Evolutionary conservation across 345 rosid species (phyloP), one percentile per base, ranked within the genome.

Genomic region (Raphanus raphanistrum): DNA sequence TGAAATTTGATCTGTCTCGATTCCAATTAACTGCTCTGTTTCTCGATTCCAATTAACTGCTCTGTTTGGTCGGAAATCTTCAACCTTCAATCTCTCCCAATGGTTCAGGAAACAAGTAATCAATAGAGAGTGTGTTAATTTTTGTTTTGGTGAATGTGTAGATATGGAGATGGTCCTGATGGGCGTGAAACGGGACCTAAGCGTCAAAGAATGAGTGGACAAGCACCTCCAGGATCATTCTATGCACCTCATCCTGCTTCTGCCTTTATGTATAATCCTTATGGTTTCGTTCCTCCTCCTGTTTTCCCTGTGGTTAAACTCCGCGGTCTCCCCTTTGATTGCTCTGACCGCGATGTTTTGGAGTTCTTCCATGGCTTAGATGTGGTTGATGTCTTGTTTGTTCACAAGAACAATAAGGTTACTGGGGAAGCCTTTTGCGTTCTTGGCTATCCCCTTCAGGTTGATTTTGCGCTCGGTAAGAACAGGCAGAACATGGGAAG

Each of bases 251-350:
- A 96, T 8, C 87, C 98, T 15, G 89, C 88, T 83, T 80, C 97
- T 9, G 87, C 87, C 64, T 90, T 85, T 81, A 84, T 90, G 91
- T 93, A 89, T 75, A 88, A 83, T 78, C 82, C 82, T 69, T 80
- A 80, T 4, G 82, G 79, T 10, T 80, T 80, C 8, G 72, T 69
- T 25, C 76, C 85, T 11, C 85, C 64, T 60, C 85, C 97, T 69
- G 88, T 89, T 69, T 96, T 96, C 77, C 98, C 98, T 6, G 98
- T 91, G 63, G 98, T 96, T 75, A 85, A 97, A 67, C 98, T 93
- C 58, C 94, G 97, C 2, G 99, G 98, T 76, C 88, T 93, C 63
- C 98, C 98, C 48, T 96, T 89, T 63, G 94, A 96, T 74, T 96
- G 98, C 81, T 6, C 96, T 15, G 98, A 96, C 72, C 79, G 75